phyloP scores from a whole-genome alignment of 1,284 basidiomycete species.

The Boletellus deceptivus region DNA sequence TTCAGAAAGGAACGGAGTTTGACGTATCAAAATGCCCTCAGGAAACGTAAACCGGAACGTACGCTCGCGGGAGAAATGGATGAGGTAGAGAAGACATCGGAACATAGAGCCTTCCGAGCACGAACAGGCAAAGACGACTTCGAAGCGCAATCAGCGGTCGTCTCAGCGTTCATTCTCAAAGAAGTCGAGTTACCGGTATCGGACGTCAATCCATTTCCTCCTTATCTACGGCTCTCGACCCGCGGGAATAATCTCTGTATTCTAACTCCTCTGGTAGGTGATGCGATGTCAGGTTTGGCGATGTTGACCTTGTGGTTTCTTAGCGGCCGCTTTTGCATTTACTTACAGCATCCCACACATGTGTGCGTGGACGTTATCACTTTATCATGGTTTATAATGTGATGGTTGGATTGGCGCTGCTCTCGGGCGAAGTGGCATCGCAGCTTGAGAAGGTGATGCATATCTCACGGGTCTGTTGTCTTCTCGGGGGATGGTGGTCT shows the following conservation, averaged over 20 bases:
- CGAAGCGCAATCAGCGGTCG: constrained; percentile 16
- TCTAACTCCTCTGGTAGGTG: constrained; percentile 20
- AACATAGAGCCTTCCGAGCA: not conserved
- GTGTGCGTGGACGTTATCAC: constrained; percentile 63
- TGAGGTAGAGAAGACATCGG: constrained; percentile 9
- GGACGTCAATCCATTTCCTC: constrained; percentile 26
- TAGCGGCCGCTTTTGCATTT: constrained; percentile 68
- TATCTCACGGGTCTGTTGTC: no score
- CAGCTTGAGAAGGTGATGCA: constrained; percentile 9
- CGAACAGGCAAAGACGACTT: constrained; percentile 10
- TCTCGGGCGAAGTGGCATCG: no score
- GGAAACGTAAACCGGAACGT: constrained; percentile 17
- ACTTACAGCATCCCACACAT: constrained; percentile 72
- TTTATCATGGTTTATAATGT: constrained; percentile 67
- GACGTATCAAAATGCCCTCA: constrained; percentile 67
- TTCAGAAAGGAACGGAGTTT: constrained; percentile 76
- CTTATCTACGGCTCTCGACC: constrained; percentile 14
- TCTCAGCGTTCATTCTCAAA: constrained; percentile 35
- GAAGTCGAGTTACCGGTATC: constrained; percentile 15
- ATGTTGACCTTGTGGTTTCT: no score
- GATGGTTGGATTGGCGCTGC: constrained; percentile 74
- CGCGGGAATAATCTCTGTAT: constrained; percentile 21
- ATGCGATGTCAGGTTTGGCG: no score
- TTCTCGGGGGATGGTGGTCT: constrained; percentile 54
- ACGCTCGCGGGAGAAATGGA: constrained; percentile 10